Evolutionary conservation across 2,329 filamentous ascomycete species (phyloP).

Genomic region (Pseudocercospora fijiensis): DNA sequence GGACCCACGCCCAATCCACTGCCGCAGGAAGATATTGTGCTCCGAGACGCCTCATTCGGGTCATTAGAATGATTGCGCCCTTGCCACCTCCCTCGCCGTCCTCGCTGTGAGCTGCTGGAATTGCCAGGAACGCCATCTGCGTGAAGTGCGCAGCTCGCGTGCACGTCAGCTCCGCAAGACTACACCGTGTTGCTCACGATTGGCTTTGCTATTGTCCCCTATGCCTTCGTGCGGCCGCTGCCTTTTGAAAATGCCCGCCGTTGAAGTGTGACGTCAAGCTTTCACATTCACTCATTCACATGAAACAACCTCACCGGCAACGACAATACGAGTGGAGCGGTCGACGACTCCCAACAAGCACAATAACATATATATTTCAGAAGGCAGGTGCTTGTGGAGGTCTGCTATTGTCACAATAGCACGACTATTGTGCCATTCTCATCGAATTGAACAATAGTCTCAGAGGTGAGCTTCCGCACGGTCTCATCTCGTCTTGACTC

Average conservation of each 20-base stretch:
- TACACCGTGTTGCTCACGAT: neutral
- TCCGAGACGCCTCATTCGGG: neutral
- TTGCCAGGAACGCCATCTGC: neutral
- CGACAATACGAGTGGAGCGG: neutral
- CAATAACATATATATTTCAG: neutral
- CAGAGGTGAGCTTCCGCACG: neutral
- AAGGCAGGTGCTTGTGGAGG: neutral
- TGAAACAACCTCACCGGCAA: neutral
- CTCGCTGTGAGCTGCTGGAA: neutral
- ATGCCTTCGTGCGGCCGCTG: too few species aligned
- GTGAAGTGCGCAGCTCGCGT: neutral
- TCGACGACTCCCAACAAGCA: neutral
- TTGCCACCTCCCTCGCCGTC: neutral
- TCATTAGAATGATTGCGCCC: neutral
- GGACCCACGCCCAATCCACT: neutral
- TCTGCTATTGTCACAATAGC: neutral
- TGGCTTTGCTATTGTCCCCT: neutral
- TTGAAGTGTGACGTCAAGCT: neutral
- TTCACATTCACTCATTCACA: neutral
- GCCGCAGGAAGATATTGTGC: neutral
- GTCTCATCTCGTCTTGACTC: neutral
- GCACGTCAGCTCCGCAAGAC: neutral
- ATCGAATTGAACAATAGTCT: slow-evolving; percentile 2
- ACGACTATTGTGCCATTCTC: slow-evolving; percentile 4
- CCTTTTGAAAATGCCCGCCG: neutral